A percentile compares a stretch with the other conserved stretches of the same genome.
These are phyloP conservation scores for Sugiyamaella americana DNA, from an alignment of 805 yeast species.

Conservation along the genomic window DNA sequence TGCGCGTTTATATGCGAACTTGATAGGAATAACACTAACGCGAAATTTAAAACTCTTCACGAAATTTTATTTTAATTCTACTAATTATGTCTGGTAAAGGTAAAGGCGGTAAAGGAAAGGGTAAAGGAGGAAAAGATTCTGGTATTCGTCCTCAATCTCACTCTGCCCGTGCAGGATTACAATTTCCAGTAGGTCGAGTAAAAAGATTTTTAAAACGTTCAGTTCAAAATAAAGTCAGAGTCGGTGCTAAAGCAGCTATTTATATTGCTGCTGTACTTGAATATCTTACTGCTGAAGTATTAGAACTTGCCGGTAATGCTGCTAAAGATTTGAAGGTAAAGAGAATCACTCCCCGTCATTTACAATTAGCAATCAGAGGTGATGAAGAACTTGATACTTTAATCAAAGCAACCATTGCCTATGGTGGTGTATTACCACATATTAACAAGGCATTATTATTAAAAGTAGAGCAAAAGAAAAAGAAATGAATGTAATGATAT, in stretches of 20 bases:
- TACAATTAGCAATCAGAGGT: conserved; percentile 95
- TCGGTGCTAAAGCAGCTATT: conserved; percentile 86
- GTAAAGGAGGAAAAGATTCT: conserved; percentile 65
- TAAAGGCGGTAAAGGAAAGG: conserved; percentile 95
- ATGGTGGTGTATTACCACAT: conserved; percentile 97
- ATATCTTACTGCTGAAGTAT: conserved; percentile 92
- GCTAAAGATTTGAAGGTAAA: conserved; percentile 93
- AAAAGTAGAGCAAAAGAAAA: conserved; percentile 55
- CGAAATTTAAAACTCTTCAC: neutral
- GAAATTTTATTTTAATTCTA: neutral
- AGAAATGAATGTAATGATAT: too few relatives aligned
- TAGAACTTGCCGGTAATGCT: conserved; percentile 97
- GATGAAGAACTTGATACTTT: conserved; percentile 95
- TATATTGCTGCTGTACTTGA: conserved; percentile 94
- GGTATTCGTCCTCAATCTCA: conserved; percentile 68
- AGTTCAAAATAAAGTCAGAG: conserved; percentile 78
- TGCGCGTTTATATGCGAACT: neutral
- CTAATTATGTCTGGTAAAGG: conserved; percentile 55
- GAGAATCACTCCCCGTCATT: conserved; percentile 96
- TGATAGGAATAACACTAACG: too few relatives aligned
- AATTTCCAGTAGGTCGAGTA: conserved; percentile 97
- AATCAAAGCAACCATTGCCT: conserved; percentile 86
- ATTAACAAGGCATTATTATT: conserved; percentile 75
- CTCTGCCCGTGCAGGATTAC: conserved; percentile 86
- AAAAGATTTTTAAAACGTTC: conserved; percentile 90